Evolutionary conservation across 176 grass and related monocot species (phyloP).

Genomic region (Aegilops speltoides): DNA sequence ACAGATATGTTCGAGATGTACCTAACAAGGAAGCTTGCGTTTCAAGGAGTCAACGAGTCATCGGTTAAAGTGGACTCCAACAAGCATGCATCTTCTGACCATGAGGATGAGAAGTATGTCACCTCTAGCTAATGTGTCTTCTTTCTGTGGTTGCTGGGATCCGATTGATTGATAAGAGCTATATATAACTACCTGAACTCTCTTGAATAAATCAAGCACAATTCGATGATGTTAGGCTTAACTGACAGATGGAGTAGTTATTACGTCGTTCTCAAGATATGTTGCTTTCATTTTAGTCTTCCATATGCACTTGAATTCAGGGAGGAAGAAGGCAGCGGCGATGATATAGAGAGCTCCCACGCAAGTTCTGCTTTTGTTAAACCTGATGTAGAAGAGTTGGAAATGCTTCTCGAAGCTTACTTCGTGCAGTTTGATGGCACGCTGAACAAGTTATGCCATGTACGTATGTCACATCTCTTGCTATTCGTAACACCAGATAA

Average conservation of each 20-base stretch:
- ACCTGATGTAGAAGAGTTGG: constrained; percentile 56
- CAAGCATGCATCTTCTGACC: constrained; percentile 7
- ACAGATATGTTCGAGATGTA: constrained; percentile 61
- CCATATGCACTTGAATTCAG: constrained; percentile 11
- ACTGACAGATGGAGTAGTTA: not conserved
- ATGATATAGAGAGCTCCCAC: constrained; percentile 3
- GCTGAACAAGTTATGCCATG: constrained; percentile 51
- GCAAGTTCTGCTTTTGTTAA: constrained; percentile 43
- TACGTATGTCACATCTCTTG: constrained; percentile 19
- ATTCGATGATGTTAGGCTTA: not conserved
- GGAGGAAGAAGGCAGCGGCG: constrained; percentile 24
- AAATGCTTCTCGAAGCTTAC: constrained; percentile 68
- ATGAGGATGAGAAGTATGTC: constrained; percentile 31
- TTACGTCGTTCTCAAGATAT: too few relatives aligned
- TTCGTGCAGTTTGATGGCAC: constrained; percentile 66
- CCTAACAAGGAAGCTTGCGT: constrained; percentile 50
- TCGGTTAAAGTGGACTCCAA: constrained; percentile 25
- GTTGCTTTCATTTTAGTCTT: not conserved
- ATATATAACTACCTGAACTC: not conserved
- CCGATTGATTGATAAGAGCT: not conserved
- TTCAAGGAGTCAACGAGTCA: constrained; percentile 30
- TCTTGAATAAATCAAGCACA: not conserved
- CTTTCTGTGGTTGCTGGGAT: not conserved
- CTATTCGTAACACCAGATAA: not conserved
- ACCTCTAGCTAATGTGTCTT: not conserved